Percentiles rank a stretch among this genome's conserved stretches.
Conservation (phyloP, 345 rosid species). For the Moringa oleifera region DNA sequence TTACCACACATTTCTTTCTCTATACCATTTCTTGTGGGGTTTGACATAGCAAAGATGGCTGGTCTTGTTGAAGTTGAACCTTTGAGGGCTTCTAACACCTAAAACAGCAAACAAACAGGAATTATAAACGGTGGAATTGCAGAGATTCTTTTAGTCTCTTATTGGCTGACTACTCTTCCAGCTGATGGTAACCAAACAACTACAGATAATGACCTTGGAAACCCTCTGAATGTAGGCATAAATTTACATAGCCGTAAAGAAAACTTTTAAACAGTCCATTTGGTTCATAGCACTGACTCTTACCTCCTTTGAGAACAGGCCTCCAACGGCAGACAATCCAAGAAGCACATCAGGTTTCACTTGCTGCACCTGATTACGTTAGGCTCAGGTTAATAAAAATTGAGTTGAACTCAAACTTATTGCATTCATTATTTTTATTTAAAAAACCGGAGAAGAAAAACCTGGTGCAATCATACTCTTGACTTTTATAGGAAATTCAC, state of each 20-base stretch:
- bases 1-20: neutral
- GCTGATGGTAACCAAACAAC: neutral
- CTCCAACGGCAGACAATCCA: constrained; percentile 99
- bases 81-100: constrained; percentile 96
- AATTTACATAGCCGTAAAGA: constrained; percentile 5
- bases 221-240: neutral
- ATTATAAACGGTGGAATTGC: constrained; percentile 1
- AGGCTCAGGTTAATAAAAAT: constrained; percentile 15
- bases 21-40: constrained; percentile 88
- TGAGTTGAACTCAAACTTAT: neutral
- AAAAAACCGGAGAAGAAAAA: too few species aligned
- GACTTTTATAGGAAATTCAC: too few species aligned
- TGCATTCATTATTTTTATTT: neutral
- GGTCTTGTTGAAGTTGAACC: constrained; percentile 93
- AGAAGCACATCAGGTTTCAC: constrained; percentile 99
- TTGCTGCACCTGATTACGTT: constrained; percentile 60
- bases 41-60: constrained; percentile 98
- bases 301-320: constrained; percentile 95
- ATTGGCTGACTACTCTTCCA: neutral
- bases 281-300: constrained; percentile 2
- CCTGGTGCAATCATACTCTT: neutral
- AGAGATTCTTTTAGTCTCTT: neutral
- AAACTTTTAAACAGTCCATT: neutral
- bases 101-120: constrained; percentile 19
- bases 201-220: neutral